A percentile compares a stretch with the other conserved stretches of the same genome.
Conservation (phyloP, 2,329 filamentous ascomycete genomes). For the Chaetomium sp. region DNA sequence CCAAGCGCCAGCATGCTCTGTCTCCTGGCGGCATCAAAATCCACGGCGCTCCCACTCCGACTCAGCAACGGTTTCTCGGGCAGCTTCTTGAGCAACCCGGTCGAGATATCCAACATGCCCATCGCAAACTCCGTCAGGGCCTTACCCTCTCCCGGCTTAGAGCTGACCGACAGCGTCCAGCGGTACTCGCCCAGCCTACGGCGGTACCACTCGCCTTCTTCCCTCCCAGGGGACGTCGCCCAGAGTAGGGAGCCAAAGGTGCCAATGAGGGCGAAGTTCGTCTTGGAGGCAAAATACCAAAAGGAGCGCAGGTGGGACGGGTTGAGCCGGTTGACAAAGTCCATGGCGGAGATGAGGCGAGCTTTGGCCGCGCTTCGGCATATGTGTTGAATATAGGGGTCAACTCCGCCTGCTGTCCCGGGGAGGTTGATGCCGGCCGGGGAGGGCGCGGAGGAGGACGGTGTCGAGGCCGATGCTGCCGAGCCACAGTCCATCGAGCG, state of each 20-base stretch:
- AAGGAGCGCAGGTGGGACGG: slow-evolving; percentile 85
- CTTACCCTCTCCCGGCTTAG: slow-evolving; percentile 65
- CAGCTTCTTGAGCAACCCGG: slow-evolving; percentile 67
- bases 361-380: slow-evolving; percentile 94
- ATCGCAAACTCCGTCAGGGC: slow-evolving; percentile 71
- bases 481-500: slow-evolving; percentile 64
- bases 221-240: slow-evolving; percentile 81
- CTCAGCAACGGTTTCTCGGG: slow-evolving; percentile 71
- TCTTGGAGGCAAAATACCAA: slow-evolving; percentile 87
- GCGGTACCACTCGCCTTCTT: slow-evolving; percentile 92
- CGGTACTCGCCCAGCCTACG: slow-evolving; percentile 83
- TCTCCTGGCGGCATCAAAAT: slow-evolving; percentile 47
- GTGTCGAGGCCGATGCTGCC: slow-evolving; percentile 35
- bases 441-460: not conserved
- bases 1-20: slow-evolving; percentile 45
- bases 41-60: slow-evolving; percentile 53
- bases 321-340: slow-evolving; percentile 91
- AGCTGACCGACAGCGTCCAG: slow-evolving; percentile 89
- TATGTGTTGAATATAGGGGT: slow-evolving; percentile 85
- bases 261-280: slow-evolving; percentile 92
- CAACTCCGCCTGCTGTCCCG: slow-evolving; percentile 48
- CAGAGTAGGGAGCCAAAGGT: slow-evolving; percentile 90
- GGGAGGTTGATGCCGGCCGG: slow-evolving; percentile 1
- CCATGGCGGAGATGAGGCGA: slow-evolving; percentile 91
- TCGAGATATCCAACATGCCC: slow-evolving; percentile 74